Evolutionary conservation across 2,329 filamentous ascomycete genomes (phyloP), one percentile per base, ranked within the genome.

Genomic region (Ophidiomyces ophidiicola): DNA sequence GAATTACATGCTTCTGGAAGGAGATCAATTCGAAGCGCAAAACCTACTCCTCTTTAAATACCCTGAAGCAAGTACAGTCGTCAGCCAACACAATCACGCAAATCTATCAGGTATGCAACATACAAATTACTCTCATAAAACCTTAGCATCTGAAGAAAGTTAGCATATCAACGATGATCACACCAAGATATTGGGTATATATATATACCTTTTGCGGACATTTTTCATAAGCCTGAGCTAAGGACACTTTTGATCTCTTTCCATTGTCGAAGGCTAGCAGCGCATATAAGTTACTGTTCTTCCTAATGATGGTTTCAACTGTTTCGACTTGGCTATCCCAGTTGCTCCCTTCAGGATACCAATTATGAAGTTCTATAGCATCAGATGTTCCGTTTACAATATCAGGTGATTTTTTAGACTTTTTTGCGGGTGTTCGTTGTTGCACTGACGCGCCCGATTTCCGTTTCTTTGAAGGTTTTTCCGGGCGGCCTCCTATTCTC

Each of bases 71-170:
- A 26, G 12, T 20, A 20, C 25, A 14, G 18, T 26, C n/a, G 24
- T 41, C 31, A 41, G 31, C 32, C 4, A 14, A 20, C 2, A 11
- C 12, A 8, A 7, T 30, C 31, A 34, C 21, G 17, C 12, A 3
- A 58, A 26, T 5, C 42, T 38, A 37, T 12, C 38, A 41, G 35
- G n/a, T 30, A 31, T 30, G 28, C 19, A 21, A 52, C 61, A 56
- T 56, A 67, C 62, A 69, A 51, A 49, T 69, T 64, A 26, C 54
- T 50, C 49, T 69, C 66, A 43, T 69, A 69, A 39, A 69, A 69
- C 42, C 59, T 52, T 7, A 69, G 58, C 64, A 69, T 68, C 57
- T 66, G 5, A 12, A 3, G 31, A 23, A 15, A 30, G 18, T 42
- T 20, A 44, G 33, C 21, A 11, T 1, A 31, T 55, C 36, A 54